These are phyloP conservation scores for Diaporthe sp. DNA, from an alignment of 2,329 filamentous ascomycete genomes.

Conservation along the genomic window DNA sequence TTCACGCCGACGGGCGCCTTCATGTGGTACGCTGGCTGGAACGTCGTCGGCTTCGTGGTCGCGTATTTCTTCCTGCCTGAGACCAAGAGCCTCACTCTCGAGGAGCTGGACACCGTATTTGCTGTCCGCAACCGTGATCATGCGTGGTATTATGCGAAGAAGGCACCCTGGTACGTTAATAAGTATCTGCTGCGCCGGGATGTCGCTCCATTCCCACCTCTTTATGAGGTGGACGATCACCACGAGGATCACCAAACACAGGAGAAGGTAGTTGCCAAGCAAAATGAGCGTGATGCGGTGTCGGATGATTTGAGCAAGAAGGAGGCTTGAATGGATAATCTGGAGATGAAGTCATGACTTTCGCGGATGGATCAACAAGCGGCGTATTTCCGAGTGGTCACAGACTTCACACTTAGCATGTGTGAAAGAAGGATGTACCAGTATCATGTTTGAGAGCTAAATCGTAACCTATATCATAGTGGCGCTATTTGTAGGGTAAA, in stretches of 20 bases:
- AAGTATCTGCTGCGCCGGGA: constrained; percentile 17
- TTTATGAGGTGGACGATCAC: constrained; percentile 23
- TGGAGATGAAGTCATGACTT: neutral
- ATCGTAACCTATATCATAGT: neutral
- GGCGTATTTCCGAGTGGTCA: neutral
- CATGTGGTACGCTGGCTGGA: constrained; percentile 66
- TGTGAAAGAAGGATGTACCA: no score
- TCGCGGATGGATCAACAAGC: neutral
- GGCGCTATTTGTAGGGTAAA: no score
- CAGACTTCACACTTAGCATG: no score
- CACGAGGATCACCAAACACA: neutral
- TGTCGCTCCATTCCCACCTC: neutral
- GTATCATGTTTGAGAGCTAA: no score
- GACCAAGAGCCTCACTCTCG: constrained; percentile 69
- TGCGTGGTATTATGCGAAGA: constrained; percentile 1
- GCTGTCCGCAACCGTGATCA: constrained; percentile 7
- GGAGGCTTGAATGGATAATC: neutral
- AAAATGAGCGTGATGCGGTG: neutral
- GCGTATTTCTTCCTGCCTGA: constrained; percentile 70
- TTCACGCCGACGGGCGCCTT: constrained; percentile 60
- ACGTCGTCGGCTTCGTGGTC: constrained; percentile 65
- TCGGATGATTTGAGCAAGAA: neutral
- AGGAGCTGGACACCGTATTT: constrained; percentile 63
- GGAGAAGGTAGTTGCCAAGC: neutral
- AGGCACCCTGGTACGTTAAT: constrained; percentile 5